Base-by-base conservation (phyloP, 2,329 filamentous ascomycete species). In the Talaromyces sp. region DNA sequence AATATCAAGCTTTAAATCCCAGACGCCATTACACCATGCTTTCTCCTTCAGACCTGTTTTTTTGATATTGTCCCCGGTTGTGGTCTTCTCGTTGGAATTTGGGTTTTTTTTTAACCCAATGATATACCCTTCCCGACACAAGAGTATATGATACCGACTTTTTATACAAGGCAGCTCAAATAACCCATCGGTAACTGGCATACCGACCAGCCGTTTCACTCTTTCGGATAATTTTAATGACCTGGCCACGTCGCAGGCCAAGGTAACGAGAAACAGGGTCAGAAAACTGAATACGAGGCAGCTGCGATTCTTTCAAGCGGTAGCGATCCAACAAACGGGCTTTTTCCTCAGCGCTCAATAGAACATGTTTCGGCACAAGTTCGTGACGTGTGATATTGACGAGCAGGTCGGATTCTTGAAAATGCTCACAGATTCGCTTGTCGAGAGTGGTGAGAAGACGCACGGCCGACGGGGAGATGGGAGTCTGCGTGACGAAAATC, bases 311-410 rank as follows among this genome's bases (percentile, higher is more conserved):
- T 86, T 97, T 98, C 76, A 99, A 80, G 56, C 95, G 87, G 79
- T 99, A 99, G 65, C 95, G 84, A 79, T 92, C 87, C 64, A 99
- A 83, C 71, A 99, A 80, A 42, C 90, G 89, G 54, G 81, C 80
- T 85, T 97, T 97, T 82, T 99, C 95, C 70, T 96, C 92, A 53
- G 87, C 85, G 70, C 91, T 96, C 61, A 99, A 86, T 64, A 98
- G 80, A 42, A 98, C 88, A 74, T 99, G 95, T 75, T 90, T 92
- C 52, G 95, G 95, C 33, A 99, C 95, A 61, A 99, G 85, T 79
- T 98, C 94, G 80, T 99, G 95, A 76, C 93, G 91, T 63, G 94
- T 98, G 77, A 99, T 98, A 80, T 99, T 99, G 78, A 99, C 93
- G 63, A 98, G 84, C 69, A 99, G 79, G 78, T 99, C 95, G 75